These are phyloP conservation scores for Syzygium oleosum DNA, from an alignment of 345 rosid species.

Conservation along the genomic window DNA sequence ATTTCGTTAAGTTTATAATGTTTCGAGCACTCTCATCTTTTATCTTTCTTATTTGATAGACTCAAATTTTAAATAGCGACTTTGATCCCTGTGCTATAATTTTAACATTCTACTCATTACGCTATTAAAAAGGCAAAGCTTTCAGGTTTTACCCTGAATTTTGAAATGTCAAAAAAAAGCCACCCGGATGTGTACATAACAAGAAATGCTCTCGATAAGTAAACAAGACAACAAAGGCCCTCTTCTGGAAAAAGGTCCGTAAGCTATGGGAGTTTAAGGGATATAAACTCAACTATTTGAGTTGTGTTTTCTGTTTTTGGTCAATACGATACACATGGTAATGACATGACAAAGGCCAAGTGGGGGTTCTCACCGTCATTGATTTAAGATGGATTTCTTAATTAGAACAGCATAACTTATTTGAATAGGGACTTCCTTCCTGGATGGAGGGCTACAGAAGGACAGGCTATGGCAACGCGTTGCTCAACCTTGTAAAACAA, in stretches of 20 bases:
- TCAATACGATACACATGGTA: background rate
- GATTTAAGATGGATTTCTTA: background rate
- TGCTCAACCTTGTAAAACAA: background rate
- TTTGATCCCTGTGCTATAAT: background rate
- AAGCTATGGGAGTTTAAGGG: background rate
- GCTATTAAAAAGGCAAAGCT: background rate
- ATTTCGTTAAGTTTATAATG: background rate
- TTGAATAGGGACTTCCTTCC: background rate
- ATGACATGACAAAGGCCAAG: background rate
- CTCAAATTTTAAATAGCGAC: background rate
- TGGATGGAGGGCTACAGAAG: background rate
- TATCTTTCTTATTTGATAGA: background rate
- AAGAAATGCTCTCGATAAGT: background rate
- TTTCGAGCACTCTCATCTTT: accelerated
- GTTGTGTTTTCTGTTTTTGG: background rate
- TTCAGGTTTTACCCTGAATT: background rate
- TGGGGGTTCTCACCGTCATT: background rate
- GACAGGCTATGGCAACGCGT: background rate
- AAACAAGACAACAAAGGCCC: background rate
- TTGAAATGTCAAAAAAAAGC: background rate
- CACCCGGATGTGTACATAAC: background rate
- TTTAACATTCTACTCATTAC: background rate
- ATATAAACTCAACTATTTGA: background rate
- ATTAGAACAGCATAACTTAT: background rate
- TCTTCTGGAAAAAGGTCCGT: too few relatives aligned